Base-by-base conservation (phyloP, 2,329 filamentous ascomycete species). In the Aspergillus novoparasiticus region DNA sequence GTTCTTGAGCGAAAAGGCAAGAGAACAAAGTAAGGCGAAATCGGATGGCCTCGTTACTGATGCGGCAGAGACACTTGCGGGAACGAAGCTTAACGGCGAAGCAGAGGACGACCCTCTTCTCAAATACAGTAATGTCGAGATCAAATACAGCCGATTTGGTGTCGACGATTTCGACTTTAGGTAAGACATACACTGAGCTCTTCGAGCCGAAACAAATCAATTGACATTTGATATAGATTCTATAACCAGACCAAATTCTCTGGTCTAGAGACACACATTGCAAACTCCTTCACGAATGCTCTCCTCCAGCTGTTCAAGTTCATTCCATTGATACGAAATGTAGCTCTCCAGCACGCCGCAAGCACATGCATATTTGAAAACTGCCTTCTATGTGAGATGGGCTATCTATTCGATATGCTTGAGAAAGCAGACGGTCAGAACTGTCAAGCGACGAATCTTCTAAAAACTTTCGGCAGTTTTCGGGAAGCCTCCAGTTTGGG, bases 81-180 rank as follows among this genome's bases (percentile, higher is more conserved):
- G 89, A 43, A 82, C 87, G 60, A 89, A 90, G 60, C 82, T 94
- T 4, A 89, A 91, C 65, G 84, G 83, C 46, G 90, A 90, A 67
- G 86, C 90, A 61, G 91, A 92, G 67, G 87, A 90, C 46, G 93
- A 97, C 61, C 90, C 95, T 5, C 91, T 94, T 26, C 86, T 91
- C 10, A 92, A 95, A 82, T 99, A 99, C 77, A 89, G 91, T 67
- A 94, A 93, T 71, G 91, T 97, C 12, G 94, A 98, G 77, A 99
- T 99, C 80, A 97, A 97, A 76, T 99, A 98, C 82, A 97, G 94
- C 83, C 96, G 93, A 75, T 99, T 97, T 77, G 95, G 95, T 23
- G 93, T 99, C n/a, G 94, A 98, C 72, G 96, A 99, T 77, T 99
- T 99, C 76, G 95, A 99, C 77, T 99, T 99, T 79, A 90, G 91